phyloP scores from a whole-genome alignment of 2,329 filamentous ascomycete genomes.

The Aspergillus sp. region DNA sequence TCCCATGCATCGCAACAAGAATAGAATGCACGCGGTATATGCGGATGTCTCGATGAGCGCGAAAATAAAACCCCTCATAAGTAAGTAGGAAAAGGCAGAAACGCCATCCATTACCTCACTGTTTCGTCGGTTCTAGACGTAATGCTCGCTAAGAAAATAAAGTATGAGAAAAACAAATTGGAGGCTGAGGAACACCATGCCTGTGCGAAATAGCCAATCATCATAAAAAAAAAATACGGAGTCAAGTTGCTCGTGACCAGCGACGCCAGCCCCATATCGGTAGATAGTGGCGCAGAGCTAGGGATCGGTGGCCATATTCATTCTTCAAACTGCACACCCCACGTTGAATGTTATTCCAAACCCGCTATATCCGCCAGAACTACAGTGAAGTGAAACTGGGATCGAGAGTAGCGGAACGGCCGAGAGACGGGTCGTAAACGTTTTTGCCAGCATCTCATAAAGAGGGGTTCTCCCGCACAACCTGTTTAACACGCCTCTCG shows the following conservation, averaged over 20 bases:
- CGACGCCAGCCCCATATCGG: neutral
- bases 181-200: neutral
- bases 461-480: constrained; percentile 86
- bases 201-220: constrained; percentile 2
- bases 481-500: constrained; percentile 79
- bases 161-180: neutral
- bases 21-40: constrained; percentile 1
- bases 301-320: constrained; percentile 1
- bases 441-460: constrained; percentile 48
- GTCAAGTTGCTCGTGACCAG: neutral
- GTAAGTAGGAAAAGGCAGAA: constrained; percentile 5
- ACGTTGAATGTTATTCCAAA: constrained; percentile 2
- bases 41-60: constrained; percentile 2
- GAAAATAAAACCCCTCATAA: neutral
- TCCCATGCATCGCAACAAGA: neutral
- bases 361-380: constrained; percentile 10
- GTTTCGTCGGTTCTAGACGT: constrained; percentile 21
- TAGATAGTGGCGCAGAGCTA: neutral
- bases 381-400: neutral
- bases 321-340: constrained; percentile 2
- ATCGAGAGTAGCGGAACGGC: neutral
- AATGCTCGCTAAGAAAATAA: constrained; percentile 24
- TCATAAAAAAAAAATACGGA: neutral
- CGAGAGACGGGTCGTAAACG: neutral
- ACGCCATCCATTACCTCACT: constrained; percentile 11